A percentile compares a stretch with the other conserved stretches of the same genome.
These are phyloP conservation scores for Gloeophyllum trabeum DNA, from an alignment of 768 basidiomycete species.

Conservation along the genomic window DNA sequence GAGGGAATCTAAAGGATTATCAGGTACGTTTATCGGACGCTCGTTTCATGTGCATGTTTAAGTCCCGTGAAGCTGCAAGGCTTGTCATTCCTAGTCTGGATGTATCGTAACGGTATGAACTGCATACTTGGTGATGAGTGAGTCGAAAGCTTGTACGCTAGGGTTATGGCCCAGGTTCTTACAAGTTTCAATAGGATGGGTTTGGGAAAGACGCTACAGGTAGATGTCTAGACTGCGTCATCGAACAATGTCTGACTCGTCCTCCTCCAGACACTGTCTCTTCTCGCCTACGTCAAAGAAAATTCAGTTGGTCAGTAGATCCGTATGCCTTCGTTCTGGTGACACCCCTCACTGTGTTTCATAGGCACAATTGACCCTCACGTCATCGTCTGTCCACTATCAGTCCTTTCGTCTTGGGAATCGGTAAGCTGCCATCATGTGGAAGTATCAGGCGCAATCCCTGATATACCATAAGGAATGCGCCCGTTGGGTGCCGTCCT, in stretches of 20 bases:
- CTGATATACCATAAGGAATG: slow-evolving; percentile 31
- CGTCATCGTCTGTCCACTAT: slow-evolving; percentile 64
- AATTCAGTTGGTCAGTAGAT: too few relatives aligned
- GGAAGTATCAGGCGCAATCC: slow-evolving; percentile 4
- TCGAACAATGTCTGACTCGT: background rate
- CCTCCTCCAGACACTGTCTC: slow-evolving; percentile 33
- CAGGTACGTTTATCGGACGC: slow-evolving; percentile 31
- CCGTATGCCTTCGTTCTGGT: too few relatives aligned
- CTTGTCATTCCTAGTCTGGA: slow-evolving; percentile 50
- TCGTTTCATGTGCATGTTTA: slow-evolving; percentile 2
- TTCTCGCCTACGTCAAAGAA: slow-evolving; percentile 62
- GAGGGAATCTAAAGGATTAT: slow-evolving; percentile 62
- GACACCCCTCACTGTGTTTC: too few relatives aligned
- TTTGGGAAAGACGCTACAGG: slow-evolving; percentile 56
- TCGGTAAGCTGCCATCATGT: slow-evolving; percentile 20
- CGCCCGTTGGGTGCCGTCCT: slow-evolving; percentile 40
- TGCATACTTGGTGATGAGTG: slow-evolving; percentile 66
- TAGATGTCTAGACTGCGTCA: slow-evolving; percentile 8
- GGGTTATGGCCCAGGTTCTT: background rate
- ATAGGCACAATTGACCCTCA: slow-evolving; percentile 43
- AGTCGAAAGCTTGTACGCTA: slow-evolving; percentile 8
- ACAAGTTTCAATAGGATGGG: slow-evolving; percentile 34
- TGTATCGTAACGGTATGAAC: slow-evolving; percentile 68
- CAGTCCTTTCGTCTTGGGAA: slow-evolving; percentile 51
- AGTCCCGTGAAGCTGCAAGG: slow-evolving; percentile 35